Evolutionary conservation across 306 rosid genomes (phyloP), one percentile per base, ranked within the genome.

Genomic region (Cucurbita ficifolia): DNA sequence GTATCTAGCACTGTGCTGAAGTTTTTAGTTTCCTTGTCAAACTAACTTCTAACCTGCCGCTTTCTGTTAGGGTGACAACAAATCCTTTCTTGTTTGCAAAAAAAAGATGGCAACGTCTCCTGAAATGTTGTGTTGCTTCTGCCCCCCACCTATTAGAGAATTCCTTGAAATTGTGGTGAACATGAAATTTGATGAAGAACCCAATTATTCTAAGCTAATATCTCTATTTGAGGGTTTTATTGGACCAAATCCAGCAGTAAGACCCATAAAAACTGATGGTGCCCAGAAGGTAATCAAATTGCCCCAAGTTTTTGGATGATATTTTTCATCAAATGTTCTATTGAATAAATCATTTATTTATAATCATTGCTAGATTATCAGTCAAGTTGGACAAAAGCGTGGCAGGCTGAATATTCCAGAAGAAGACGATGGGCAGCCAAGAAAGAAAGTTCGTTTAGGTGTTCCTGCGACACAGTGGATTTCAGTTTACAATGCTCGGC

Each of bases 171-270:
- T 73, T 59, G 98, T 93, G 72, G 98, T 93, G 76, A 93, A 86
- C 85, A 90, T 93, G 98, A 93, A 85, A 82, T 93, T 93, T 83
- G 98, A 93, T 39, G 98, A 93, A 82, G 98, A 90, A 76, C 98
- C 98, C 50, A 90, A 90, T 81, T 93, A 93, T 80, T 85, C 89
- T 7, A 90, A 87, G 83, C 76, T 93, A 62, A 88, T 90, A 76
- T 84, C 98, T 35, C 68, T 93, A 75, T 93, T 93, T 81, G 96
- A 93, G 80, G 86, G 92, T 74, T 80, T 86, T 52, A 84, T 93
- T 7, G 97, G 93, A 73, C 85, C 96, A 68, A 90, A 88, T 83
- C 98, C 98, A 6, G 96, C 98, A 21, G 80, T 84, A 48, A 85
- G 97, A 62, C 98, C 97, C 38, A 78, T 93, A 53, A 93, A 83